These are phyloP conservation scores for Tulasnella sp. DNA, from an alignment of 768 basidiomycete genomes.

Conservation along the genomic window DNA sequence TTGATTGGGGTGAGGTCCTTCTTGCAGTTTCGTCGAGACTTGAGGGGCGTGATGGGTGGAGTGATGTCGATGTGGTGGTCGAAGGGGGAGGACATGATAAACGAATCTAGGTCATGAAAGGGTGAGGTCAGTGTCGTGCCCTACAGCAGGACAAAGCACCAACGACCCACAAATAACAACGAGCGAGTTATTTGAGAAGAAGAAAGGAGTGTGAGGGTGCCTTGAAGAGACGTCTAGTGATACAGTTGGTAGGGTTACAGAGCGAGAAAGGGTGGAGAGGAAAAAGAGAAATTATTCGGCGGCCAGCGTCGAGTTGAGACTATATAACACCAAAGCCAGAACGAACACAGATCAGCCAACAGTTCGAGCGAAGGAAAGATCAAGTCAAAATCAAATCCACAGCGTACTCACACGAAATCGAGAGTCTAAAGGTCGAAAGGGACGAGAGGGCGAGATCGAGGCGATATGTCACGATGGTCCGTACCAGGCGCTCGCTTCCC, in stretches of 20 bases:
- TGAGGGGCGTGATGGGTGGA: neutral
- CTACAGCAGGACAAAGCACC: no score
- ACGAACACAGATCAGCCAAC: neutral
- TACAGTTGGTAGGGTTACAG: neutral
- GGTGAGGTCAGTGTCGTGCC: neutral
- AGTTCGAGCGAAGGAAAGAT: neutral
- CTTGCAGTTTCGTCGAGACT: neutral
- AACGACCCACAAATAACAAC: neutral
- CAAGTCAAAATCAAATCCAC: neutral
- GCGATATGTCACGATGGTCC: neutral
- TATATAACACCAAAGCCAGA: neutral
- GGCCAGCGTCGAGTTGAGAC: slow-evolving; percentile 3
- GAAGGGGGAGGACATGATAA: neutral
- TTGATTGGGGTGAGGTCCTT: slow-evolving; percentile 6
- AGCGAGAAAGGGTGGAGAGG: neutral
- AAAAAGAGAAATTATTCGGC: neutral
- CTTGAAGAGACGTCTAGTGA: neutral
- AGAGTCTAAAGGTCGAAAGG: neutral
- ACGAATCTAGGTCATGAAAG: neutral
- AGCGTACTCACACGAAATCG: neutral
- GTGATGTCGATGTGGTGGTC: neutral
- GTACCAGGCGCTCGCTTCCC: neutral
- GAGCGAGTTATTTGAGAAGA: neutral
- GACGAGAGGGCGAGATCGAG: neutral
- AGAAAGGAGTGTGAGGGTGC: neutral